A percentile compares a stretch with the other conserved stretches of the same genome.
phyloP scores from a whole-genome alignment of 2,329 filamentous ascomycete species.

The Colletotrichum camelliae region DNA sequence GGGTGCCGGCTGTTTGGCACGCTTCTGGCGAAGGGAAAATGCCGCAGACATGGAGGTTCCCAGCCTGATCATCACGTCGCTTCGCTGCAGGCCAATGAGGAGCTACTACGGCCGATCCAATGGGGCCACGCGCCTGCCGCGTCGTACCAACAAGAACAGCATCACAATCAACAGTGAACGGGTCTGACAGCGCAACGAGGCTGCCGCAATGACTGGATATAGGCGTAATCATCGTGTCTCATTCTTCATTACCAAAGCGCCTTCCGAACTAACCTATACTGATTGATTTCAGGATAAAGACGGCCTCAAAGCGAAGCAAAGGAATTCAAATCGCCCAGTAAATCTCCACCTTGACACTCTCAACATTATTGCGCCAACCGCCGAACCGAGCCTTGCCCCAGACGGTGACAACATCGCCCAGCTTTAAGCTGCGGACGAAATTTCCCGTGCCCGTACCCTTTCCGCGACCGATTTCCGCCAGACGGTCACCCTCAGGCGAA shows the following conservation, averaged over 20 bases:
- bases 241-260: neutral
- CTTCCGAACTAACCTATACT: neutral
- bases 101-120: too few species aligned
- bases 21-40: too few species aligned
- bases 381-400: constrained; percentile 65
- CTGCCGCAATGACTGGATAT: neutral
- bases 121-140: too few species aligned
- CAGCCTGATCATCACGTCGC: too few species aligned
- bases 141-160: too few species aligned
- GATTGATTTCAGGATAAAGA: neutral
- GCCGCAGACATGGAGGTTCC: too few species aligned
- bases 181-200: neutral
- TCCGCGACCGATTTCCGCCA: constrained; percentile 54
- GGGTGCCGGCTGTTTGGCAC: neutral
- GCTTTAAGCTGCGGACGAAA: constrained; percentile 59
- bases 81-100: too few species aligned
- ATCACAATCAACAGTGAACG: neutral
- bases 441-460: constrained; percentile 54
- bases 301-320: fast-evolving
- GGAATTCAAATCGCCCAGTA: constrained; percentile 57
- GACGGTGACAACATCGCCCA: constrained; percentile 67
- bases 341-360: constrained; percentile 57
- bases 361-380: constrained; percentile 58
- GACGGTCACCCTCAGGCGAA: constrained; percentile 40
- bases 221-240: neutral